A percentile compares a stretch with the other conserved stretches of the same genome.
These are phyloP conservation scores for Phytophthora ohioensis DNA, from an alignment of 352 stramenopile species.

Conservation along the genomic window DNA sequence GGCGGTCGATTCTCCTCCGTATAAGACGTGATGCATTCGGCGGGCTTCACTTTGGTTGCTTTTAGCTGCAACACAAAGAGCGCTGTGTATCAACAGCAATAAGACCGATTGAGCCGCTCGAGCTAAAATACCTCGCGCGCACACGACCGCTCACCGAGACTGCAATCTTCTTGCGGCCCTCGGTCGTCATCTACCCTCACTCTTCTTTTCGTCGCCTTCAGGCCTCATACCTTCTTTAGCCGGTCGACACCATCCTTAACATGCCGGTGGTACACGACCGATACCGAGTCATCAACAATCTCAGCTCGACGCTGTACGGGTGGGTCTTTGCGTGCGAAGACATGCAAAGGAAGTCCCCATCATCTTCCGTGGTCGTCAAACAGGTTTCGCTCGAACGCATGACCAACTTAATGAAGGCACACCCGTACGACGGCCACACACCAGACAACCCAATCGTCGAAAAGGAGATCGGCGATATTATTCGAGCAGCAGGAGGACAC, in stretches of 20 bases:
- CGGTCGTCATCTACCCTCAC: constrained; percentile 8
- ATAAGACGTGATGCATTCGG: constrained; percentile 13
- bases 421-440: constrained; percentile 25
- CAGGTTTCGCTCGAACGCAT: constrained; percentile 50
- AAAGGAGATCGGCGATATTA: constrained; percentile 42
- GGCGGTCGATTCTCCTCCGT: not conserved
- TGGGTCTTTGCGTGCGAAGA: constrained; percentile 58
- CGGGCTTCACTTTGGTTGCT: not conserved
- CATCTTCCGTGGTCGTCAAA: constrained; percentile 44
- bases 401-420: constrained; percentile 32
- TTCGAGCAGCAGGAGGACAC: constrained; percentile 49
- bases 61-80: constrained; percentile 9
- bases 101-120: not conserved
- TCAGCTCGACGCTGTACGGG: constrained; percentile 61
- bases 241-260: not conserved
- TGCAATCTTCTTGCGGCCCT: constrained; percentile 13
- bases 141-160: constrained; percentile 2
- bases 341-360: constrained; percentile 13
- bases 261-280: constrained; percentile 37
- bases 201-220: constrained; percentile 1
- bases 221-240: not conserved
- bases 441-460: constrained; percentile 55
- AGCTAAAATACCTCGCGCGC: too few relatives aligned
- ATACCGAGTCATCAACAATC: constrained; percentile 40
- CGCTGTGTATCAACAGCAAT: not conserved